Conservation (phyloP, 2,329 filamentous ascomycete genomes). For the Cercospora brassicicola region DNA sequence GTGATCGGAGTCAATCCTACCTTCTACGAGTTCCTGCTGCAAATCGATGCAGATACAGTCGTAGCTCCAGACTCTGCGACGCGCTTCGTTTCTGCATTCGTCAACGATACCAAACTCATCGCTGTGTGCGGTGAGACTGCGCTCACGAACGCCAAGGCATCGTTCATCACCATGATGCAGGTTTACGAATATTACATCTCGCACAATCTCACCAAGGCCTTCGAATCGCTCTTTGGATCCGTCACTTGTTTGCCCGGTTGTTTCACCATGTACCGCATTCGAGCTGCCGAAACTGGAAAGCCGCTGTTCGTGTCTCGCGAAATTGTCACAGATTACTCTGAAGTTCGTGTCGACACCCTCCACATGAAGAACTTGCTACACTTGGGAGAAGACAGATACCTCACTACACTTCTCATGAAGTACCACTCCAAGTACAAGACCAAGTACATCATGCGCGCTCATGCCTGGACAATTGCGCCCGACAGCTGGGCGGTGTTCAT, state of each 20-base stretch:
- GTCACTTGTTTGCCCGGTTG: constrained; percentile 97
- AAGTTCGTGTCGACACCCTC: constrained; percentile 93
- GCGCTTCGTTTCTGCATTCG: constrained; percentile 86
- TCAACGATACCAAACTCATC: constrained; percentile 90
- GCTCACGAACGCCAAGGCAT: constrained; percentile 87
- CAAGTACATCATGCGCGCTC: constrained; percentile 88
- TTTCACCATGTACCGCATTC: constrained; percentile 98
- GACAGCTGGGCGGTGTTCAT: constrained; percentile 93
- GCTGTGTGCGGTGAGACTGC: constrained; percentile 93
- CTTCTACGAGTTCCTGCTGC: constrained; percentile 94
- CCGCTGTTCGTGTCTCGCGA: constrained; percentile 94
- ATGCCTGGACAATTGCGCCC: constrained; percentile 95
- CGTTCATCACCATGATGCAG: constrained; percentile 97
- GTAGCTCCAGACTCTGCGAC: constrained; percentile 86
- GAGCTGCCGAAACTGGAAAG: constrained; percentile 90
- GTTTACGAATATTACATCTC: constrained; percentile 99
- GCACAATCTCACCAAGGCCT: constrained; percentile 93
- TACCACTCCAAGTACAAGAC: constrained; percentile 94
- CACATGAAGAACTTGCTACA: constrained; percentile 99
- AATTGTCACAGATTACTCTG: constrained; percentile 81
- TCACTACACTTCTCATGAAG: constrained; percentile 92
- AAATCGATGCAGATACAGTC: constrained; percentile 96
- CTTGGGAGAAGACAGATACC: constrained; percentile 93
- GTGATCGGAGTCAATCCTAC: constrained; percentile 98
- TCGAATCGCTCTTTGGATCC: constrained; percentile 93